Conservation (phyloP, 108 stramenopile genomes). For the Fragilaria crotonensis region DNA sequence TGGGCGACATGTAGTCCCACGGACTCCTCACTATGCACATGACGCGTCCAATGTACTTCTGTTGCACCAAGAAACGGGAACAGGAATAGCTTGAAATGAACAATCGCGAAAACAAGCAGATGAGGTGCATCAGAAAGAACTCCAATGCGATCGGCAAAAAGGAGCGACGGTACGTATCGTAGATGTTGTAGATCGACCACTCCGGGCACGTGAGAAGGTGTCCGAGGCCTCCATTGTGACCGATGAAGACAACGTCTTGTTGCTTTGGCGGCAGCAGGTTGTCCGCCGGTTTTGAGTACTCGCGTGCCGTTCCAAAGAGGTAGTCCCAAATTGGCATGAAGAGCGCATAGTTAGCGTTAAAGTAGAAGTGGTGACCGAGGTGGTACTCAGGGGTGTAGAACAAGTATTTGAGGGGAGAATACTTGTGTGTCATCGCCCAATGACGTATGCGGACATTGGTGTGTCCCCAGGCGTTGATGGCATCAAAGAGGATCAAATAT, state of each 20-base stretch:
- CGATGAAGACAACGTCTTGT: constrained; percentile 65
- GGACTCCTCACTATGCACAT: constrained; percentile 56
- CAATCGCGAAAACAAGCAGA: constrained; percentile 26
- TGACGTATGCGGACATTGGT: constrained; percentile 48
- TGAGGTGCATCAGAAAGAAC: constrained; percentile 37
- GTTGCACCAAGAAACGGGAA: constrained; percentile 50
- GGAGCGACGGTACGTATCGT: constrained; percentile 39
- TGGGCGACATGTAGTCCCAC: constrained; percentile 50
- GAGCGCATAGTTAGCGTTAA: constrained; percentile 52
- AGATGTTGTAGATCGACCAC: constrained; percentile 47
- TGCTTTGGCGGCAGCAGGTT: constrained; percentile 43
- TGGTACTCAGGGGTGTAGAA: constrained; percentile 73
- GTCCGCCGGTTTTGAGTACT: constrained; percentile 42
- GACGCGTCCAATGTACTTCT: constrained; percentile 48
- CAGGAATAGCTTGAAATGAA: constrained; percentile 42
- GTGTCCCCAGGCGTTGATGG: constrained; percentile 57
- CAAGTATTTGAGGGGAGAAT: constrained; percentile 50
- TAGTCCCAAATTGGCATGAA: constrained; percentile 71
- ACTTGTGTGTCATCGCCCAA: constrained; percentile 48
- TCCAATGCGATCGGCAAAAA: constrained; percentile 50
- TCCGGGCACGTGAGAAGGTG: constrained; percentile 62
- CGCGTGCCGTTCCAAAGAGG: constrained; percentile 47
- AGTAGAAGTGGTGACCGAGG: constrained; percentile 65
- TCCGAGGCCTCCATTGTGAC: constrained; percentile 61
- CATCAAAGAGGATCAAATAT: constrained; percentile 50